Percentiles rank a stretch among this genome's conserved stretches.
phyloP scores from a whole-genome alignment of 208 protist genomes.

The Trypanosoma theileri region DNA sequence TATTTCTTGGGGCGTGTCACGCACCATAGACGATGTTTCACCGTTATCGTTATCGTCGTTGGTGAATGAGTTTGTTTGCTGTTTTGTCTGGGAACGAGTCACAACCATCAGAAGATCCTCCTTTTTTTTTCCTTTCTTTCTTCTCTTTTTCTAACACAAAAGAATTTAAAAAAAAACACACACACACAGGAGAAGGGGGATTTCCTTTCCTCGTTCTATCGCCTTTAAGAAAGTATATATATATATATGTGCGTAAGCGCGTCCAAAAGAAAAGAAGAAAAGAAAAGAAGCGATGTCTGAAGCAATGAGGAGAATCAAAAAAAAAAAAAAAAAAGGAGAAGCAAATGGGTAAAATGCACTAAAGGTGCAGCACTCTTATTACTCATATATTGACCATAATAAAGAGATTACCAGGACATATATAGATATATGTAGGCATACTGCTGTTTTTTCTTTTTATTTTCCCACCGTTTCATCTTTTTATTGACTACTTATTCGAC shows the following conservation, averaged over 20 bases:
- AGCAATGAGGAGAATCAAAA: too few relatives aligned
- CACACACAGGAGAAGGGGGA: constrained; percentile 13
- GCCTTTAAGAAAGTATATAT: too few relatives aligned
- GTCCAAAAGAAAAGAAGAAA: too few relatives aligned
- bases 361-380: too few relatives aligned
- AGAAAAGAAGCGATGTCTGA: too few relatives aligned
- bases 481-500: constrained; percentile 21
- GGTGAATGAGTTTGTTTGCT: background rate
- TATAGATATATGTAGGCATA: too few relatives aligned
- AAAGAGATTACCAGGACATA: too few relatives aligned
- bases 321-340: constrained; percentile 3
- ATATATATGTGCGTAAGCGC: too few relatives aligned
- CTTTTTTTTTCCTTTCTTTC: background rate
- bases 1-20: background rate
- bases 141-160: background rate
- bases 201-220: background rate
- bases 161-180: constrained; percentile 3
- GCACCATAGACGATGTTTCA: background rate
- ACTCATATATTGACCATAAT: too few relatives aligned
- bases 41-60: background rate
- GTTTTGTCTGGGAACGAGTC: constrained; percentile 33
- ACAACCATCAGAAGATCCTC: constrained; percentile 28
- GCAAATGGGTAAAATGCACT: too few relatives aligned
- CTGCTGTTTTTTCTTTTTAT: background rate
- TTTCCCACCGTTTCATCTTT: constrained; percentile 1